A percentile compares a stretch with the other conserved stretches of the same genome.
Conservation (phyloP, 164 flowering plant species). For the Vitis rupestris region DNA sequence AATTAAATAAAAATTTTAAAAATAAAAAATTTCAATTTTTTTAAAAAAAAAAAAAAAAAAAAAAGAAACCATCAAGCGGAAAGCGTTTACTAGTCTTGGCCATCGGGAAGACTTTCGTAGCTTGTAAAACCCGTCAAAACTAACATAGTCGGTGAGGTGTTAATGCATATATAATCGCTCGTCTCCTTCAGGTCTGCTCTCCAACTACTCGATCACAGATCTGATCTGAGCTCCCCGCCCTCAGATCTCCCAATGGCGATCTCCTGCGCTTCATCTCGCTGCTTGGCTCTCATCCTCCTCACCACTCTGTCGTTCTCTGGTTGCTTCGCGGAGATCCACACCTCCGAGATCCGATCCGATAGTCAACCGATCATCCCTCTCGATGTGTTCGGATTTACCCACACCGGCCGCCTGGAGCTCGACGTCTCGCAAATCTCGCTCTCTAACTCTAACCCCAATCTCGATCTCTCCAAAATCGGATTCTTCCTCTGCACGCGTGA, state of each 20-base stretch:
- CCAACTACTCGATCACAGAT: background rate
- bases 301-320: conserved; percentile 19
- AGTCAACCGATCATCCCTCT: conserved; percentile 74
- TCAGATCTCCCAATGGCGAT: conserved; percentile 33
- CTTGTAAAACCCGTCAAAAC: too few species aligned
- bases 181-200: background rate
- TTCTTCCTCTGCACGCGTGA: conserved; percentile 89
- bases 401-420: conserved; percentile 72
- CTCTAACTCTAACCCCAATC: conserved; percentile 37
- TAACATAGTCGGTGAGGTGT: too few species aligned
- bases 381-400: conserved; percentile 92
- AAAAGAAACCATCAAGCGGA: too few species aligned
- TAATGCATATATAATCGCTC: too few species aligned
- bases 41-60: too few species aligned
- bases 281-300: conserved; percentile 22
- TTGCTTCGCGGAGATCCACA: conserved; percentile 61
- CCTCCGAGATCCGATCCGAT: conserved; percentile 61
- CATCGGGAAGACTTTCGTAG: too few species aligned
- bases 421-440: conserved; percentile 52
- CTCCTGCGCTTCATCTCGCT: conserved; percentile 5
- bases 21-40: too few species aligned
- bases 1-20: too few species aligned
- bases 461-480: conserved; percentile 57
- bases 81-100: too few species aligned
- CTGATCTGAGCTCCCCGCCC: conserved; percentile 4